Base-by-base conservation (phyloP, 2,329 filamentous ascomycete species). In the Xylaria sp. region DNA sequence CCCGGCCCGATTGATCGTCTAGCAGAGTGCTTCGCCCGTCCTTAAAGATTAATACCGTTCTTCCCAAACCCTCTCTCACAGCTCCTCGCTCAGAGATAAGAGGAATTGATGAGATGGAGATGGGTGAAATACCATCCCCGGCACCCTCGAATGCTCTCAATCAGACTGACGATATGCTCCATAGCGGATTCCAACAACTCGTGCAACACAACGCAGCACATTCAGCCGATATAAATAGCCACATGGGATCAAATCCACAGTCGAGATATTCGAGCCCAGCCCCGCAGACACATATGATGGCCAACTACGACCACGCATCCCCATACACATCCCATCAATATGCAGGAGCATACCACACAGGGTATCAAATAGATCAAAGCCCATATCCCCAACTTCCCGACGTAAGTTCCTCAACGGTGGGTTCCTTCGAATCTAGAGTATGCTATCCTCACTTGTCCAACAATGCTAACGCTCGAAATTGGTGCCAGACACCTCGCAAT, bases 131-230 rank as follows among this genome's bases (percentile, higher is more conserved):
- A 42, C 82, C 81, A 51, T 86, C 85, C 25, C 85, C 86, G 66
- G 81, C 82, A 63, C 81, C 81, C 23, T 83, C 82, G 58, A 77
- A 77, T 62, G 75, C 76, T 64, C 77, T 77, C 23, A 73, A 78
- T 55, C 76, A 77, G 27, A 48, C 77, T 32, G 72, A 79, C 58
- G 73, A 74, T 66, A 81, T 82, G 32, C 78, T 83, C 29, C 80
- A 82, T n/a, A 78, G 79, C 65, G 80, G 81, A 47, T 80, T 84
- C 66, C 79, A 82, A 57, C 81, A 84, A 25, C 71, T 85, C 32
- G 76, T 83, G 59, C 80, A 83, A 65, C 82, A 85, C 71, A 85
- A 85, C 74, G 75, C 78, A 48, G 75, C 78, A 12, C 18, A 68
- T 18, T 72, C 27, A 70, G 71, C 74, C 50, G 70, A 76, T 53